Conservation (phyloP, 305 asterid species). For the Fraxinus nigra region DNA sequence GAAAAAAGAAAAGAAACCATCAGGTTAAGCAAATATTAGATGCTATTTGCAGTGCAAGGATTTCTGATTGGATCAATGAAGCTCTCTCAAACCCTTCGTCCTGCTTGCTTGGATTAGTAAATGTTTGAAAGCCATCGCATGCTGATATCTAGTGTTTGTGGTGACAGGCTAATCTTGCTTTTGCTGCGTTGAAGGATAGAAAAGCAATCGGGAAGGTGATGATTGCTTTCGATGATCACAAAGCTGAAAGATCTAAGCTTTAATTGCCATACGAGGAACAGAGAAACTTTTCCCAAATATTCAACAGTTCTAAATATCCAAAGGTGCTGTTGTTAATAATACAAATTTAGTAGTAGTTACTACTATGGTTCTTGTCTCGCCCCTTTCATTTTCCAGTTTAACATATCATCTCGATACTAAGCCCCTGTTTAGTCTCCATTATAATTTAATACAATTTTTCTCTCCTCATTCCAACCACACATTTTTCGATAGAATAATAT, state of each 20-base stretch:
- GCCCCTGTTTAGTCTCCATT: no score
- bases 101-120: neutral
- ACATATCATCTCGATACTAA: neutral
- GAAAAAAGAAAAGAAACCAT: neutral
- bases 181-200: slow-evolving; percentile 74
- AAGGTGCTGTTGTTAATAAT: neutral
- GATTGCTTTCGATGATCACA: slow-evolving; percentile 56
- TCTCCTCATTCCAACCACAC: no score
- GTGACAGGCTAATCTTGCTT: slow-evolving; percentile 78
- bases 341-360: neutral
- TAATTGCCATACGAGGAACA: slow-evolving; percentile 15
- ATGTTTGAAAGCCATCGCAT: neutral
- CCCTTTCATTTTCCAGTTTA: no score
- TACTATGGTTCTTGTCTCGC: neutral
- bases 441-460: no score
- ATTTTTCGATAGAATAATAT: no score
- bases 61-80: neutral
- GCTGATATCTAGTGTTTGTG: slow-evolving; percentile 7
- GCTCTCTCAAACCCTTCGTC: neutral
- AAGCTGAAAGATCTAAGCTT: slow-evolving; percentile 50
- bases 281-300: neutral
- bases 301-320: neutral
- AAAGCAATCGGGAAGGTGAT: slow-evolving; percentile 92
- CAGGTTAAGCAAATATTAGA: neutral
- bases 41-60: neutral